Evolutionary conservation across 345 rosid genomes (phyloP).

Genomic region (Eucalyptus curtisii): DNA sequence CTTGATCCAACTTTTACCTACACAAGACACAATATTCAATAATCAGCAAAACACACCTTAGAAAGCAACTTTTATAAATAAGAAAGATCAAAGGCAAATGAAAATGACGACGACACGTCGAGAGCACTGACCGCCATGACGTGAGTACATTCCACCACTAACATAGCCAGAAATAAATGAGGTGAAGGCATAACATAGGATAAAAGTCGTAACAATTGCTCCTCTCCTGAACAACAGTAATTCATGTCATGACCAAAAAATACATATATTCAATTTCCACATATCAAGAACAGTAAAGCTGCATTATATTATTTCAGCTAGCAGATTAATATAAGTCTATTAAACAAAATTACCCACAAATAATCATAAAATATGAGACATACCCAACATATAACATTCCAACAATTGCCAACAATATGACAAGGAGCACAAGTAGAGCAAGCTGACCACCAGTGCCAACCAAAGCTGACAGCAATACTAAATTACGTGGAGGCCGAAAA

Average conservation of each 20-base stretch:
- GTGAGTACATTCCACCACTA: conserved; percentile 99
- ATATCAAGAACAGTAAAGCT: not conserved
- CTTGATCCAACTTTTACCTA: conserved; percentile 92
- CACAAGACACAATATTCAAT: not conserved
- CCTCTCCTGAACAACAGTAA: conserved; percentile 66
- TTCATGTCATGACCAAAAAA: not conserved
- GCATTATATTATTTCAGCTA: not conserved
- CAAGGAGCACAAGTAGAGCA: conserved; percentile 83
- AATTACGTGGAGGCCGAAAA: conserved; percentile 60
- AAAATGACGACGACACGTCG: not conserved
- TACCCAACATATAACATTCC: conserved; percentile 91
- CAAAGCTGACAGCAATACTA: conserved; percentile 77
- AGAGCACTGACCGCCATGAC: conserved; percentile 70
- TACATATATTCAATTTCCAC: not conserved
- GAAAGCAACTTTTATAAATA: not conserved
- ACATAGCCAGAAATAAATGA: conserved; percentile 97
- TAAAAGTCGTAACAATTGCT: conserved; percentile 96
- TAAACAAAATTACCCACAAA: not conserved
- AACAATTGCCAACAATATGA: conserved; percentile 80
- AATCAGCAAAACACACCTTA: not conserved
- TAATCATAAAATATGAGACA: conserved; percentile 3
- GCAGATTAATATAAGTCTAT: not conserved
- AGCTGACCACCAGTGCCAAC: conserved; percentile 98
- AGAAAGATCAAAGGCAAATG: not conserved
- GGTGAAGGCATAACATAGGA: conserved; percentile 92